Evolutionary conservation across 257 asterid genomes (phyloP), one percentile per base, ranked within the genome.

Genomic region (Nicotiana obtusifolia): DNA sequence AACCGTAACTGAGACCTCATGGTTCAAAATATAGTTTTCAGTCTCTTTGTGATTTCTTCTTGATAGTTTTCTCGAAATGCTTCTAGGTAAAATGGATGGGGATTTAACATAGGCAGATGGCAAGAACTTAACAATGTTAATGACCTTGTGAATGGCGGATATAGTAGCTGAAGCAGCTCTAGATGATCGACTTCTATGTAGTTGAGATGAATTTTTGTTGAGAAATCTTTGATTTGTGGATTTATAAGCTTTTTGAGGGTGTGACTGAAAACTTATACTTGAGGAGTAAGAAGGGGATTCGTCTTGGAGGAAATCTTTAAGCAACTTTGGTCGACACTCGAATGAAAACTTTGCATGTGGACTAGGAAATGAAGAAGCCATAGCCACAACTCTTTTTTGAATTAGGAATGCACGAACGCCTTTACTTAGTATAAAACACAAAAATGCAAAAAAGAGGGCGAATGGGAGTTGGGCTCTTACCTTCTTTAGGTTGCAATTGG

Each of bases 121-220:
- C 82, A 93, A 80, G 78, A 88, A 87, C 66, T 85, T 91, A 59
- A 91, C 87, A 53, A 84, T 89, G 59, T 85, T 90, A 15, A 89
- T 87, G 19, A 49, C 83, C 79, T 84, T 91, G 67, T 89, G 90
- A 44, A 93, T 82, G 81, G 93, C 97, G 0, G 91, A 90, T 75
- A 89, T 68, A 37, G 90, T 87, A 13, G 89, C 78, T 17, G 93
- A 89, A 4, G 94, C 89, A 37, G 93, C 93, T 64, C 86, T 88
- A 68, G 84, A 88, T 44, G 92, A 89, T 69, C 88, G 82, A 80
- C 87, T 88, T 76, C 92, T 66, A 71, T 88, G 85, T 10, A 92
- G 87, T 20, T n/a, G 66, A 19, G 84, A 76, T 26, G 80, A 49
- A 30, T 3, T 59, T 59, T 59, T 59, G 64, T n/a, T 59, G 3